These are phyloP conservation scores for Calonectria pseudoturangicola DNA, from an alignment of 2,329 filamentous ascomycete genomes.

Conservation along the genomic window DNA sequence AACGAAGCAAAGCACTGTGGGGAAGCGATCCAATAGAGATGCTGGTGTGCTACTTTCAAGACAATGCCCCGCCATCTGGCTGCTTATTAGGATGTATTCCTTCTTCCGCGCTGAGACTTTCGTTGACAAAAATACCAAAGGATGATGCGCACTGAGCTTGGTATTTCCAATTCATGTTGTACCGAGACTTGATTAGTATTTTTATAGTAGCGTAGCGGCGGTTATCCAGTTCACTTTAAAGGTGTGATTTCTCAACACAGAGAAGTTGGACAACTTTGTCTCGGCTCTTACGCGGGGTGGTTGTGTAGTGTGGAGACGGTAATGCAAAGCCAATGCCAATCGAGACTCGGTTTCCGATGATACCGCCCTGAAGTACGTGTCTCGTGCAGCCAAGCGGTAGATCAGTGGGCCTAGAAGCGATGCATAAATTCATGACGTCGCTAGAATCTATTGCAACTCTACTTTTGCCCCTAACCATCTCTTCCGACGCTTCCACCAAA, in stretches of 20 bases:
- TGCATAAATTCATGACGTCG: background rate
- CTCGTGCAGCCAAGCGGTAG: background rate
- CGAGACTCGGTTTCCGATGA: background rate
- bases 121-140: too few relatives aligned
- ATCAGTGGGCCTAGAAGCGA: background rate
- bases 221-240: too few relatives aligned
- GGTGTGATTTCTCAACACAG: too few relatives aligned
- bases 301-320: background rate
- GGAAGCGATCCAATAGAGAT: background rate
- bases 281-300: background rate
- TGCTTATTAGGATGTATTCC: background rate
- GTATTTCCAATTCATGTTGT: too few relatives aligned
- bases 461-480: too few relatives aligned
- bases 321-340: background rate
- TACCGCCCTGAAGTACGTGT: background rate
- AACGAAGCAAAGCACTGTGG: slow-evolving; percentile 4
- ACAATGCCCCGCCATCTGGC: background rate
- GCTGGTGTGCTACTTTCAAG: background rate
- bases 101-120: background rate
- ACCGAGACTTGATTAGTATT: too few relatives aligned
- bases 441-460: background rate
- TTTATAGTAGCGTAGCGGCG: too few relatives aligned
- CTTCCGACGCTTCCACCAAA: background rate
- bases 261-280: background rate
- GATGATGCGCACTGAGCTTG: background rate